A percentile compares a stretch with the other conserved stretches of the same genome.
Evolutionary conservation across 2,329 filamentous ascomycete species (phyloP).

Genomic region (Aureobasidium subglaciale): DNA sequence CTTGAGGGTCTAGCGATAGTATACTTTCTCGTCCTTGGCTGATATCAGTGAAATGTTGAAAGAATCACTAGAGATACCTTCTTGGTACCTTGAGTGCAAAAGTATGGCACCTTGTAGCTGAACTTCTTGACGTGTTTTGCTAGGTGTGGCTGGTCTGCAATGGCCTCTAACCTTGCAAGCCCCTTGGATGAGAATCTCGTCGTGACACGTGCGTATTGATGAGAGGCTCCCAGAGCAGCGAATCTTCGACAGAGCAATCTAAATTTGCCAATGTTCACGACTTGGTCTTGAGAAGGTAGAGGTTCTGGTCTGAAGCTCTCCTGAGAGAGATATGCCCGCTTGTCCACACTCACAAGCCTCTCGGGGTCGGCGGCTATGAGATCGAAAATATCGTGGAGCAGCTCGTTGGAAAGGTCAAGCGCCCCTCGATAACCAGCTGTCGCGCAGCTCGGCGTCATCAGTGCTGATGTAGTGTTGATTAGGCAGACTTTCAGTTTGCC

Average conservation of each 20-base stretch:
- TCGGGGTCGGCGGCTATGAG: conserved; percentile 46
- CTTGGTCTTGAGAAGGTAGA: conserved; percentile 35
- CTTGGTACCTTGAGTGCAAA: conserved; percentile 46
- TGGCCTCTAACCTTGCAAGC: conserved; percentile 42
- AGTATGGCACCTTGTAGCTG: conserved; percentile 54
- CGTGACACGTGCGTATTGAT: conserved; percentile 47
- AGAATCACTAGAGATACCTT: background rate
- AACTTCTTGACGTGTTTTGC: conserved; percentile 52
- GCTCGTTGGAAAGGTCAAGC: conserved; percentile 41
- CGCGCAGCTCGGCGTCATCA: background rate
- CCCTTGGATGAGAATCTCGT: conserved; percentile 45
- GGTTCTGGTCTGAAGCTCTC: conserved; percentile 44
- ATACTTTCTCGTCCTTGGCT: conserved; percentile 7
- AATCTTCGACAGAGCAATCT: conserved; percentile 44
- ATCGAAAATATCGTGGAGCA: conserved; percentile 45
- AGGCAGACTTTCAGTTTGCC: background rate
- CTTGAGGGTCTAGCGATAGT: conserved; percentile 19
- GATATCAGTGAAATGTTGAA: background rate
- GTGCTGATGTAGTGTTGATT: no score
- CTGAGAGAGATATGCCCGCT: conserved; percentile 44
- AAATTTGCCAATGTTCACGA: conserved; percentile 40
- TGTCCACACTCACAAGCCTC: conserved; percentile 43
- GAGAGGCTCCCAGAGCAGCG: conserved; percentile 43
- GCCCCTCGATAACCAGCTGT: conserved; percentile 16
- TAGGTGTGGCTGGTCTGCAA: conserved; percentile 44